Conservation (phyloP, 352 stramenopile genomes). For the Globisporangium nagaii region DNA sequence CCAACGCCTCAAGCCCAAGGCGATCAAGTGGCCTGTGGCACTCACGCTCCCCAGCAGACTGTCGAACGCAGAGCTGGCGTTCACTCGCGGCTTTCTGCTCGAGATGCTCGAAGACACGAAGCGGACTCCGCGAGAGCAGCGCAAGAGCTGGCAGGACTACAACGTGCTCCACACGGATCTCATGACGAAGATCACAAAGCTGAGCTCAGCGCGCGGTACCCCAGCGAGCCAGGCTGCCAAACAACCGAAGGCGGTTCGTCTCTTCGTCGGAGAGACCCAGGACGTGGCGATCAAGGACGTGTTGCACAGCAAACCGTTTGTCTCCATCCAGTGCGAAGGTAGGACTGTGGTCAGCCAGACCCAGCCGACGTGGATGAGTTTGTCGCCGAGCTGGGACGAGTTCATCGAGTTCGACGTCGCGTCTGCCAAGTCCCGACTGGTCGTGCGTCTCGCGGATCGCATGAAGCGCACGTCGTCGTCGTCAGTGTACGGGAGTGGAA, state of each 20-base stretch:
- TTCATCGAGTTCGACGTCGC: constrained; percentile 43
- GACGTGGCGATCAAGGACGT: constrained; percentile 35
- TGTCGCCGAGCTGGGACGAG: constrained; percentile 60
- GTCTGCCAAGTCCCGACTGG: constrained; percentile 29
- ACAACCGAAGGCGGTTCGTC: constrained; percentile 22
- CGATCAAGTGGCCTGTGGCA: constrained; percentile 23
- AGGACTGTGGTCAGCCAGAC: constrained; percentile 20
- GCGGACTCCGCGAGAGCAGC: constrained; percentile 15
- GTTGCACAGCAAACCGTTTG: constrained; percentile 39
- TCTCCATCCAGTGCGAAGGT: constrained; percentile 42
- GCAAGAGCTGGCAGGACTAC: constrained; percentile 40
- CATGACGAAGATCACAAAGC: constrained; percentile 17
- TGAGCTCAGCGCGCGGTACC: not conserved
- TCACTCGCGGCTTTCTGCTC: constrained; percentile 26
- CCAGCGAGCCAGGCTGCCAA: not conserved
- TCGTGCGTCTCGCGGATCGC: constrained; percentile 41
- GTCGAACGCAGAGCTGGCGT: constrained; percentile 24
- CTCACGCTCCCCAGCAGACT: constrained; percentile 24
- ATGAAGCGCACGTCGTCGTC: not conserved
- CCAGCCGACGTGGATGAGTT: constrained; percentile 45
- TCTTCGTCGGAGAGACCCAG: constrained; percentile 40
- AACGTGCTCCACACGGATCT: constrained; percentile 35
- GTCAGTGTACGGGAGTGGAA: not conserved
- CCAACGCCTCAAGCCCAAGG: constrained; percentile 13
- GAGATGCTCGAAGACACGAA: constrained; percentile 31